A percentile compares a stretch with the other conserved stretches of the same genome.
These are phyloP conservation scores for Cynara cardunculus DNA, from an alignment of 129 eudicot species.

Conservation along the genomic window DNA sequence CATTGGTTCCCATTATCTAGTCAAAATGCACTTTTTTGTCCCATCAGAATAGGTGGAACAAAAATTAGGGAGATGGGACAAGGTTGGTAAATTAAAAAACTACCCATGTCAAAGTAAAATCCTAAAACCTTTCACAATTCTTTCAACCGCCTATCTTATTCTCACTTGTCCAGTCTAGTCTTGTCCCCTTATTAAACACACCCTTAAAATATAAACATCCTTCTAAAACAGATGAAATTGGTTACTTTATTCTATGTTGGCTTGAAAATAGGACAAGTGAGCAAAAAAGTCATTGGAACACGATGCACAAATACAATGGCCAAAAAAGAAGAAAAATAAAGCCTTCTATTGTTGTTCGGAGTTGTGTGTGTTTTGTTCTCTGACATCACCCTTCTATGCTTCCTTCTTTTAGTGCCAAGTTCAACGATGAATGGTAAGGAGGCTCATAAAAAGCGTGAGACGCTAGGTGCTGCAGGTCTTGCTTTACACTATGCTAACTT, in stretches of 20 bases:
- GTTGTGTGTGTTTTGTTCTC: background rate
- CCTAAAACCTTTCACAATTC: background rate
- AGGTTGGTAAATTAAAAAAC: background rate
- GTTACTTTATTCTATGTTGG: background rate
- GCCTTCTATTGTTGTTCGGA: background rate
- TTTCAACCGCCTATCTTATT: background rate
- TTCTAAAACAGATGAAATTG: background rate
- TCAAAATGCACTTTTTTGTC: background rate
- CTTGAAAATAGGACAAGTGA: background rate
- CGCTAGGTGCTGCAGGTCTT: slow-evolving; percentile 88
- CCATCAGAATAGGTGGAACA: background rate
- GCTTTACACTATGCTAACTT: slow-evolving; percentile 90
- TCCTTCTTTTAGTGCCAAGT: slow-evolving; percentile 29
- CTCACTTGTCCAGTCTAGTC: background rate
- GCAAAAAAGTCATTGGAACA: background rate
- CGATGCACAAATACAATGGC: background rate
- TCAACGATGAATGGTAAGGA: slow-evolving; percentile 29
- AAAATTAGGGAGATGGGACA: too few relatives aligned
- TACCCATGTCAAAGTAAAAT: background rate
- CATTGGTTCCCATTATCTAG: background rate
- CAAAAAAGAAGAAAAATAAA: background rate
- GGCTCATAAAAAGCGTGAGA: slow-evolving; percentile 43
- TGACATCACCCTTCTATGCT: background rate
- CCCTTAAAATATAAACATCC: background rate
- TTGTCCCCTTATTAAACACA: background rate